A percentile compares a stretch with the other conserved stretches of the same genome.
These are phyloP conservation scores for Rhodotorula sp. DNA, from an alignment of 1,284 basidiomycete species.

Conservation along the genomic window DNA sequence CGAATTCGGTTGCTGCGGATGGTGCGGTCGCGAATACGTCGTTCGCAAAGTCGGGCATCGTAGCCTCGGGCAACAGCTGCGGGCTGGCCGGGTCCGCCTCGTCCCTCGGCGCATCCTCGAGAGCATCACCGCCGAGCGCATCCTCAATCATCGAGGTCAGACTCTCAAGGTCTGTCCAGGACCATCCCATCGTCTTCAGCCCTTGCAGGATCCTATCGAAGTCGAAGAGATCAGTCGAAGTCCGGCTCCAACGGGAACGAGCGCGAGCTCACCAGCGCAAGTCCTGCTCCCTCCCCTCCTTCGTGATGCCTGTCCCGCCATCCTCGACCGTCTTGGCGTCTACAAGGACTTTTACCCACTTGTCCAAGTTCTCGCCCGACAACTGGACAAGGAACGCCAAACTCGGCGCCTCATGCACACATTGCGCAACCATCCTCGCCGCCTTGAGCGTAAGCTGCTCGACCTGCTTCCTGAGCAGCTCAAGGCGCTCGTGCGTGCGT, in stretches of 20 bases:
- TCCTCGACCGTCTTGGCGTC: conserved; percentile 22
- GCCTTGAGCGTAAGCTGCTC: conserved; percentile 25
- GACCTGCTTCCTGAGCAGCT: conserved; percentile 21
- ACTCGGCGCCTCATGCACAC: conserved; percentile 29
- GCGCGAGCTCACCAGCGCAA: conserved; percentile 14
- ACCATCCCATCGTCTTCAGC: conserved; percentile 37
- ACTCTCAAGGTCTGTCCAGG: conserved; percentile 23
- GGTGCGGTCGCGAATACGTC: no score
- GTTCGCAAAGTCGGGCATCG: background rate
- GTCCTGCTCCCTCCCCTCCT: conserved; percentile 16
- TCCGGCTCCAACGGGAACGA: no score
- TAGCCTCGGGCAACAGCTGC: no score
- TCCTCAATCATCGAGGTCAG: conserved; percentile 21
- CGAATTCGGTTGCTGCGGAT: no score
- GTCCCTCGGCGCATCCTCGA: background rate
- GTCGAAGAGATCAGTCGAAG: background rate
- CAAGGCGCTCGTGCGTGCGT: conserved; percentile 22
- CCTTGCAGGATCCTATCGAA: conserved; percentile 28
- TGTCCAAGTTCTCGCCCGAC: conserved; percentile 27
- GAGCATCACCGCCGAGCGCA: background rate
- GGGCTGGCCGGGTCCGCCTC: background rate
- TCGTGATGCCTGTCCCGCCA: conserved; percentile 26
- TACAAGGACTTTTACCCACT: conserved; percentile 27
- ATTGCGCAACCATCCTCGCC: conserved; percentile 32
- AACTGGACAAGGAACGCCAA: conserved; percentile 30